Evolutionary conservation across 805 yeast species (phyloP), one percentile per base, ranked within the genome.

Genomic region (Spathaspora sp.): DNA sequence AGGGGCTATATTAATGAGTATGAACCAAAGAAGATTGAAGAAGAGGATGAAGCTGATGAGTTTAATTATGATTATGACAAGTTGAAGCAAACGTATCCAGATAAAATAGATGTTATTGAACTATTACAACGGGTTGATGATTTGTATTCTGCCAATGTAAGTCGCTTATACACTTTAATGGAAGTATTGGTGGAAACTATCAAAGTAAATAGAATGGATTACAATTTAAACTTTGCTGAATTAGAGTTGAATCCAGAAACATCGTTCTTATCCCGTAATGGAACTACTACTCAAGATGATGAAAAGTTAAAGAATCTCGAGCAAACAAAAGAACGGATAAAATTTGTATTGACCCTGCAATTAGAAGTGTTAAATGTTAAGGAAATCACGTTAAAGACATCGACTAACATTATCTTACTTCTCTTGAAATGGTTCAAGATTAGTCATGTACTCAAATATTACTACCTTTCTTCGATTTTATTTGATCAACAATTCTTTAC

Each of bases 401-500:
- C 85, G 1, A 72, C 86, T 0, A 79, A 80, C 1, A 76, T 83
- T 1, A 50, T 89, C 1, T 58, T 70, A 10, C 58, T 81, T 18
- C 62, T 94, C 18, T 63, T 86, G 32, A 79, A 78, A 59, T 92
- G 97, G 97, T 86, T 89, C 64, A 88, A 87, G 62, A 65, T 78
- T 9, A 86, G 82, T 44, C 97, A 94, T 64, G 71, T 90, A 1
- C 65, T 92, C 55, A 92, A 93, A 64, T 85, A 78, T 64, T 96
- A 90, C 63, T 88, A 85, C 59, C 69, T 93, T 12, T 66, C 86
- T 6, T 79, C 88, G 0, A 63, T 92, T 43, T 65, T 94, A 23
- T 87, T 86, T 65, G 98, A 94, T 64, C 80, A 86, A 28, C 83
- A 84, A 52, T 86, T 69, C 53, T 77, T 78, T 47, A 57, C 60